Evolutionary conservation across 805 yeast species (phyloP).

Genomic region (Hanseniaspora thailandica): DNA sequence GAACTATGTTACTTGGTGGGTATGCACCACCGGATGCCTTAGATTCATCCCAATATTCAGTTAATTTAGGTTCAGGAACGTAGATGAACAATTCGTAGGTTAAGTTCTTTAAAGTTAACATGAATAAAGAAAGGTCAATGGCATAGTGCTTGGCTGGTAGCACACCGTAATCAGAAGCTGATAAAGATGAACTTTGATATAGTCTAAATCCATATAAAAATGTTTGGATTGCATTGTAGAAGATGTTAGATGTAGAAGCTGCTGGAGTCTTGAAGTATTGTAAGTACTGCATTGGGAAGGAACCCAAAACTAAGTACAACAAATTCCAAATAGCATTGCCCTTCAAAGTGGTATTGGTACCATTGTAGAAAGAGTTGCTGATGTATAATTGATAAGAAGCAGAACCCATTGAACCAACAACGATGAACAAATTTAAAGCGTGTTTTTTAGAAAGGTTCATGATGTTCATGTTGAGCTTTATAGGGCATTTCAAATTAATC

Average conservation of each 20-base stretch:
- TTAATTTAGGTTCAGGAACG: constrained; percentile 33
- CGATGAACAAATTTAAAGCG: neutral
- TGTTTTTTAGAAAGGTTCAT: neutral
- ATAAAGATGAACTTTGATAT: constrained; percentile 20
- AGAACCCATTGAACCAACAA: neutral
- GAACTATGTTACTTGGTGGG: constrained; percentile 26
- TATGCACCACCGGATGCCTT: constrained; percentile 21
- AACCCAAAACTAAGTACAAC: constrained; percentile 19
- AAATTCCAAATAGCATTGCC: constrained; percentile 18
- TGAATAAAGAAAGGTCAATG: constrained; percentile 25
- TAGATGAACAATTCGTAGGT: constrained; percentile 30
- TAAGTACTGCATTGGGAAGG: constrained; percentile 24
- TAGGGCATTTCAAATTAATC: constrained; percentile 18
- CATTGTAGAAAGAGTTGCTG: neutral
- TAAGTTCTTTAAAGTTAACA: constrained; percentile 29
- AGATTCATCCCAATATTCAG: constrained; percentile 27
- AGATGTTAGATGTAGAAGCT: constrained; percentile 24
- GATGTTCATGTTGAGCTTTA: constrained; percentile 12
- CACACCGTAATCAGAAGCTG: constrained; percentile 20
- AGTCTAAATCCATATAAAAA: constrained; percentile 20
- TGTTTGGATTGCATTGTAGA: constrained; percentile 23
- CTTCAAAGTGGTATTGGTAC: neutral
- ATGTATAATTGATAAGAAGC: constrained; percentile 5
- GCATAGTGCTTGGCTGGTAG: constrained; percentile 19
- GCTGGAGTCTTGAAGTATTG: constrained; percentile 26